These are phyloP conservation scores for Grammothele lineata DNA, from an alignment of 768 basidiomycete species.

Conservation along the genomic window DNA sequence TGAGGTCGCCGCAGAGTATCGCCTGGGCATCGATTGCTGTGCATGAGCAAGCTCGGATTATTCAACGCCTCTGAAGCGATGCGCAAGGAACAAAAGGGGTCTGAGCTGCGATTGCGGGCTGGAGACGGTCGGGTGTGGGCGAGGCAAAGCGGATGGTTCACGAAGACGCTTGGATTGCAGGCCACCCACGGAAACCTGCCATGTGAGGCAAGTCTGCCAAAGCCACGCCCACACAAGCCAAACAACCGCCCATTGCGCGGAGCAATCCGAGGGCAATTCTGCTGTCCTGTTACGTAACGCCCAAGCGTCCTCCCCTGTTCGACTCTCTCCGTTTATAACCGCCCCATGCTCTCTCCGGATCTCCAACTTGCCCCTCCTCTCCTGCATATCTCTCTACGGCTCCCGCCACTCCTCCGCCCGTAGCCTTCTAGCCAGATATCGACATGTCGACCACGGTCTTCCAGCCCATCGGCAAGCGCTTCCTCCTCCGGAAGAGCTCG, in stretches of 20 bases:
- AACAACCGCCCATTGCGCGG: conserved; percentile 2
- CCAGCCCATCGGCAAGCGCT: conserved; percentile 12
- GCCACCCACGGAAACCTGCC: conserved; percentile 6
- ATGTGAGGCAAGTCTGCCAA: conserved; percentile 4
- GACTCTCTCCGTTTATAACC: conserved; percentile 5
- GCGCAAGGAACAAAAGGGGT: no score
- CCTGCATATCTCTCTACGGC: background rate
- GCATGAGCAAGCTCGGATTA: no score
- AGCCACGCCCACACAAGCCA: conserved; percentile 7
- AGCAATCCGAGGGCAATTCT: conserved; percentile 2
- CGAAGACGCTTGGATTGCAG: conserved; percentile 3
- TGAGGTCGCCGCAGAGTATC: no score
- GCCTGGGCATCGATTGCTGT: no score
- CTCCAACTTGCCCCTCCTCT: background rate
- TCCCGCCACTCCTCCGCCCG: background rate
- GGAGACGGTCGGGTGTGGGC: no score
- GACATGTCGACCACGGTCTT: conserved; percentile 9
- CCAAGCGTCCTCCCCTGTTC: background rate
- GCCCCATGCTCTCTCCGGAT: background rate
- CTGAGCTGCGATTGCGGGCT: no score
- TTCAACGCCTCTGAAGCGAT: no score
- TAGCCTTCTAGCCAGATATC: no score
- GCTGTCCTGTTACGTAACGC: conserved; percentile 15
- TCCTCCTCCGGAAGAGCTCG: conserved; percentile 21
- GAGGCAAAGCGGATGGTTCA: conserved; percentile 6